Evolutionary conservation across 176 grass and related monocot species (phyloP), one percentile per base, ranked within the genome.

Genomic region (Oryza australiensis): DNA sequence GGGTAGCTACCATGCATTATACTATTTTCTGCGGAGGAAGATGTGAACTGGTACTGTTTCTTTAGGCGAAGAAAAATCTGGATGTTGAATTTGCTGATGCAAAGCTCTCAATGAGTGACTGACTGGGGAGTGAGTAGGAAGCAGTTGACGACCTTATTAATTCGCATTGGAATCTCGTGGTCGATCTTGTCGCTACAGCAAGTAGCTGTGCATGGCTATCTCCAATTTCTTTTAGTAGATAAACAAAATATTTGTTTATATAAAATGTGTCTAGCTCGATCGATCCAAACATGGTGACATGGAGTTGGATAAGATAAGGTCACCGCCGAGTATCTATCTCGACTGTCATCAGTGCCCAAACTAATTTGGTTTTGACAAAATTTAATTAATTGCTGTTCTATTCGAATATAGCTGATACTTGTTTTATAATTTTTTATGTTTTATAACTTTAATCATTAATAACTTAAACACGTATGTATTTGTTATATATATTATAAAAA

Each of bases 271-370:
- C 18, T 32, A 26, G 32, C 5, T 57, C 15, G 46, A 49, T 49
- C n/a, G 23, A 41, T n/a, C n/a, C n/a, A 27, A 55, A 74, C n/a
- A 43, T n/a, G 67, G 7, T 71, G 75, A 86, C 83, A 40, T 38
- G 75, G 84, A 65, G 68, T 49, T 32, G 69, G 69, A 80, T 86
- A 86, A 74, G 69, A 80, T 86, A 86, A 74, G 84, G 77, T 74
- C 60, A 69, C 62, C 18, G 46, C 42, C 3, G 0, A 57, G 24
- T 27, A 41, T 63, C 35, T 30, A 41, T 63, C 35, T 30, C 11
- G 33, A 12, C 1, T 15, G 74, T 62, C 82, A 51, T 51, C 48
- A 51, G 5, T 18, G 15, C 63, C 41, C 5, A 8, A 82, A 12
- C 53, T 15, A 26, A 60, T 38, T 22, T 13, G 32, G 5, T 60